phyloP scores from a whole-genome alignment of 139 green algal species.

The Micractinium conductrix region DNA sequence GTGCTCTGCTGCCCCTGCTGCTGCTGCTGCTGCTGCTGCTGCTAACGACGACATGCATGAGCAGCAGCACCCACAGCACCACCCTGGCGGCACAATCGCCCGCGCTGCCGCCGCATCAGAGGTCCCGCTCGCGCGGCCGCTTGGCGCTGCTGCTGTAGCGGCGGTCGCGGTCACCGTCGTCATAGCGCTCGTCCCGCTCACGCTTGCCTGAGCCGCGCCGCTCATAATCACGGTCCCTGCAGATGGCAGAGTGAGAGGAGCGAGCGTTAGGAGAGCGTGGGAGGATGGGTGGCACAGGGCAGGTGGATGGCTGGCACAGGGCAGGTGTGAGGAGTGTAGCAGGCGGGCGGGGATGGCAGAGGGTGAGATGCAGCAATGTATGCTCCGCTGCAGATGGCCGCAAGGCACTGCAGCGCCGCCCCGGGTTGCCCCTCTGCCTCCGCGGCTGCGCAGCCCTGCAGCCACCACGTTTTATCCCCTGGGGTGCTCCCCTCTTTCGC shows the following conservation, averaged over 20 bases:
- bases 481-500: too few relatives aligned
- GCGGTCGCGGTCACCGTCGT: not conserved
- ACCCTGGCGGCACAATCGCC: too few relatives aligned
- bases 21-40: too few relatives aligned
- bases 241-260: not conserved
- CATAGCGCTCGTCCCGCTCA: constrained; percentile 11
- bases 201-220: too few relatives aligned
- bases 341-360: too few relatives aligned
- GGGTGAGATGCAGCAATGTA: not conserved
- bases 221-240: constrained; percentile 5
- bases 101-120: not conserved
- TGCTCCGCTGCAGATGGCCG: not conserved
- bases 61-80: too few relatives aligned
- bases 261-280: not conserved
- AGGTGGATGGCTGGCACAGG: not conserved
- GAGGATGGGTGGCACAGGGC: too few relatives aligned
- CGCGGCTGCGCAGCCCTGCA: not conserved
- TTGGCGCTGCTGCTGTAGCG: not conserved
- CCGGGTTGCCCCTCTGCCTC: not conserved
- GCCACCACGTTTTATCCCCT: not conserved
- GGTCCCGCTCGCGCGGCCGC: not conserved
- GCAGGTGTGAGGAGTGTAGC: too few relatives aligned
- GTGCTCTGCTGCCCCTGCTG: too few relatives aligned
- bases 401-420: too few relatives aligned
- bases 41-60: too few relatives aligned